Evolutionary conservation across 2,329 filamentous ascomycete genomes (phyloP).

Genomic region (Claviceps pazoutovae): DNA sequence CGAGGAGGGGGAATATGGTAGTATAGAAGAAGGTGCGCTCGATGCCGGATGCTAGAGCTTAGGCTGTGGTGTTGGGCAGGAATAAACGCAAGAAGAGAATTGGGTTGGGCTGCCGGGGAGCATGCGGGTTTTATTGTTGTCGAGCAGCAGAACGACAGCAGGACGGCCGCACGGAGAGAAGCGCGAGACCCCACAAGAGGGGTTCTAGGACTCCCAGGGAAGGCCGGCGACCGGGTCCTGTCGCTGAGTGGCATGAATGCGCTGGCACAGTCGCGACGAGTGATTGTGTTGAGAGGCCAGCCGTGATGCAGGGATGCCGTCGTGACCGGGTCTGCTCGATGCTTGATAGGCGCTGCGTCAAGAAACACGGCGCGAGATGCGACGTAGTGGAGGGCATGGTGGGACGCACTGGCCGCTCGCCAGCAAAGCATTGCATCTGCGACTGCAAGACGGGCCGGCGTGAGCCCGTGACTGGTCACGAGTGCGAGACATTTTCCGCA

Average conservation of each 20-base stretch:
- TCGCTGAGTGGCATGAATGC: slow-evolving; percentile 26
- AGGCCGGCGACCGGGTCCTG: slow-evolving; percentile 6
- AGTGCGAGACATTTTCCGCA: not conserved
- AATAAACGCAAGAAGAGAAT: slow-evolving; percentile 16
- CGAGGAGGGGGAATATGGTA: slow-evolving; percentile 6
- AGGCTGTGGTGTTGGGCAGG: slow-evolving; percentile 23
- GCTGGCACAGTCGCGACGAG: slow-evolving; percentile 29
- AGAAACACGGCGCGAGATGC: slow-evolving; percentile 7
- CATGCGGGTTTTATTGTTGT: slow-evolving; percentile 35
- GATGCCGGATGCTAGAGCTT: slow-evolving; percentile 10
- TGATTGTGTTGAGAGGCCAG: slow-evolving; percentile 22
- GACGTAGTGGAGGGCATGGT: slow-evolving; percentile 22
- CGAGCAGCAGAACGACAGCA: slow-evolving; percentile 7
- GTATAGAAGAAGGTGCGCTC: slow-evolving; percentile 5
- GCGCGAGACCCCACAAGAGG: slow-evolving; percentile 12
- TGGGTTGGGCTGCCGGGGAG: slow-evolving; percentile 31
- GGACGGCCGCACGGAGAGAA: no score
- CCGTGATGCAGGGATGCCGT: slow-evolving; percentile 18
- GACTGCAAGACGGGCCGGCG: not conserved
- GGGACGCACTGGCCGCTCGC: slow-evolving; percentile 25
- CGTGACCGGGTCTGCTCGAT: slow-evolving; percentile 21
- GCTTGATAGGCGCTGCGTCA: slow-evolving; percentile 23
- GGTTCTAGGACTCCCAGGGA: slow-evolving; percentile 8
- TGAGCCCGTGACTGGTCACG: not conserved
- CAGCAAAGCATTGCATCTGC: slow-evolving; percentile 29